Conservation (phyloP, 305 asterid genomes). For the Coffea humblotiana region DNA sequence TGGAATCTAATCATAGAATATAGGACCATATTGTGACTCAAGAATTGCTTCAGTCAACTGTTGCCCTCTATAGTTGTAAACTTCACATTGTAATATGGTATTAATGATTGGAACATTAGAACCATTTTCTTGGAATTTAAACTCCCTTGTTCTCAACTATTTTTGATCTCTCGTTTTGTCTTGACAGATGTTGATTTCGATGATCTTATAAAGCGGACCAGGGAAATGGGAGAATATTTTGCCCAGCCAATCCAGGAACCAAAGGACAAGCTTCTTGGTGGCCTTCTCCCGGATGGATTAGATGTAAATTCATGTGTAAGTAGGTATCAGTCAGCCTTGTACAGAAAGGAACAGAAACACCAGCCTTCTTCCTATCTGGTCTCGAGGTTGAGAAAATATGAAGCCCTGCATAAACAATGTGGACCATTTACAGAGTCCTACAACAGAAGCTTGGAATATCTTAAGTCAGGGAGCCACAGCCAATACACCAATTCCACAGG, state of each 20-base stretch:
- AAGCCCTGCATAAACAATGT: conserved; percentile 67
- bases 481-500: conserved; percentile 29
- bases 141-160: conserved; percentile 9
- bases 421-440: conserved; percentile 65
- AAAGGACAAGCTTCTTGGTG: conserved; percentile 48
- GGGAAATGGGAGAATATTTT: conserved; percentile 17
- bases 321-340: conserved; percentile 51
- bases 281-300: conserved; percentile 60
- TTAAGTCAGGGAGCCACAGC: conserved; percentile 33
- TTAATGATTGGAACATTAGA: too few relatives aligned
- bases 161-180: neutral
- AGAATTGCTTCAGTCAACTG: neutral
- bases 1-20: too few relatives aligned
- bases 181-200: neutral
- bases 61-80: neutral
- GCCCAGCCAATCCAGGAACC: conserved; percentile 32
- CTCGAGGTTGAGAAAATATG: conserved; percentile 64
- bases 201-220: neutral
- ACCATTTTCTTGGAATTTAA: neutral
- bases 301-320: conserved; percentile 67
- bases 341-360: conserved; percentile 30
- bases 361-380: conserved; percentile 69
- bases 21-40: too few relatives aligned
- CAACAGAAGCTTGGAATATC: conserved; percentile 43
- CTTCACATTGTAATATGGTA: neutral